phyloP scores from a whole-genome alignment of 176 grass and related monocot genomes.

The Cymbopogon citratus region DNA sequence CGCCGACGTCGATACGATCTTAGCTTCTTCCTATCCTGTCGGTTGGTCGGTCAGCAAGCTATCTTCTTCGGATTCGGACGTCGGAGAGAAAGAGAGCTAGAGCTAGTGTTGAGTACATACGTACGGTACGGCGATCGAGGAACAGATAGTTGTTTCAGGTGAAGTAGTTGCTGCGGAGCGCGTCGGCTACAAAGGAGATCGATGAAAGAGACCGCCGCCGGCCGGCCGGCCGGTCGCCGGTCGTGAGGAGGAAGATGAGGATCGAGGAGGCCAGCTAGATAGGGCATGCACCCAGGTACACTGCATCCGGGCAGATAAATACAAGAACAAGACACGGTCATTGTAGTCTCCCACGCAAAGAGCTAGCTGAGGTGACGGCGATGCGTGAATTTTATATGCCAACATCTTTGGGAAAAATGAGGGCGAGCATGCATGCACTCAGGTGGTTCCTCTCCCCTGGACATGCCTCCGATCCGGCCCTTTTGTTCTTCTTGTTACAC shows the following conservation, averaged over 20 bases:
- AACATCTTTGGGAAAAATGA: neutral
- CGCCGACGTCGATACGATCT: neutral
- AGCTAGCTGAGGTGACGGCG: neutral
- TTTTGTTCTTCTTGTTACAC: neutral
- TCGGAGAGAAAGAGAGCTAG: no score
- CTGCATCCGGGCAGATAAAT: neutral
- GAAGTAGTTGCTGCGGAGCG: no score
- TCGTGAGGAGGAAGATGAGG: neutral
- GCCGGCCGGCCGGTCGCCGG: no score
- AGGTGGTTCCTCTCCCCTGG: constrained; percentile 46
- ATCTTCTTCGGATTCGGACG: no score
- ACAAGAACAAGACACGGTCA: neutral
- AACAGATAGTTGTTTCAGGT: no score
- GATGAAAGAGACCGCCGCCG: no score
- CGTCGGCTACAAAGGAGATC: neutral
- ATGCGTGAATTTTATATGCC: constrained; percentile 22
- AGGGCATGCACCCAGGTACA: neutral
- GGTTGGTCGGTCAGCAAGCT: no score
- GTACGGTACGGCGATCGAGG: no score
- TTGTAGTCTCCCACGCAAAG: constrained; percentile 16
- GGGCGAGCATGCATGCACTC: neutral
- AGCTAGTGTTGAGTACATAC: no score
- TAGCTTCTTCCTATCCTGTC: no score
- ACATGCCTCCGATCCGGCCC: no score
- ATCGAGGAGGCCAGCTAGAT: neutral